Evolutionary conservation across 2,329 filamentous ascomycete species (phyloP).

Genomic region (Cladosporium sp.): DNA sequence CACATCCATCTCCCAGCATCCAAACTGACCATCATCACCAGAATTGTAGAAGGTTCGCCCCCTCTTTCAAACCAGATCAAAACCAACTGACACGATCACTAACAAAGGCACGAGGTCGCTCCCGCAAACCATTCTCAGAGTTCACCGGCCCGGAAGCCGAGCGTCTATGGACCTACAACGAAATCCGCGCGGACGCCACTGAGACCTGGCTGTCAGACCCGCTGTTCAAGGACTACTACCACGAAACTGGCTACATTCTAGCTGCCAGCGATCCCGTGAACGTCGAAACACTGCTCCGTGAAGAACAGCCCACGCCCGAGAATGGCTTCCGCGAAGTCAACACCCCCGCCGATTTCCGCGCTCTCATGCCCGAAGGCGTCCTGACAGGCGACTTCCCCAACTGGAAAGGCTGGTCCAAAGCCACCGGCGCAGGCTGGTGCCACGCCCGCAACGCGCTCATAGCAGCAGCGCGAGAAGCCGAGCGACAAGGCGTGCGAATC

Average conservation of each 20-base stretch:
- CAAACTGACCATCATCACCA: background rate
- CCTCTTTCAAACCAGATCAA: background rate
- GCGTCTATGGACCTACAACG: slow-evolving; percentile 14
- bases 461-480: slow-evolving; percentile 43
- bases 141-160: slow-evolving; percentile 9
- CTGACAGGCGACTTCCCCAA: slow-evolving; percentile 47
- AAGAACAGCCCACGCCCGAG: slow-evolving; percentile 20
- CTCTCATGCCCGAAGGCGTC: slow-evolving; percentile 50
- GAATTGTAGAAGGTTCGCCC: slow-evolving; percentile 39
- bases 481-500: slow-evolving; percentile 45
- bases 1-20: too few relatives aligned
- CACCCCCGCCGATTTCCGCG: slow-evolving; percentile 43
- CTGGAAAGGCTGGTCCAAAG: slow-evolving; percentile 49
- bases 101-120: slow-evolving; percentile 14
- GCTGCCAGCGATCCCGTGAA: slow-evolving; percentile 40
- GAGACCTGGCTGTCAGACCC: slow-evolving; percentile 43
- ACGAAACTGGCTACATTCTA: slow-evolving; percentile 46
- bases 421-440: slow-evolving; percentile 49
- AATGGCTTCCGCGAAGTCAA: slow-evolving; percentile 32
- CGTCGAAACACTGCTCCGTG: slow-evolving; percentile 24
- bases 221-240: slow-evolving; percentile 42
- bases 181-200: slow-evolving; percentile 33
- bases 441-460: slow-evolving; percentile 48
- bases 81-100: slow-evolving; percentile 11
- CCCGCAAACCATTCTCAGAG: slow-evolving; percentile 9